Percentiles rank a stretch among this genome's conserved stretches.
Conservation (phyloP, 805 yeast genomes). For the Suhomyces sp. region DNA sequence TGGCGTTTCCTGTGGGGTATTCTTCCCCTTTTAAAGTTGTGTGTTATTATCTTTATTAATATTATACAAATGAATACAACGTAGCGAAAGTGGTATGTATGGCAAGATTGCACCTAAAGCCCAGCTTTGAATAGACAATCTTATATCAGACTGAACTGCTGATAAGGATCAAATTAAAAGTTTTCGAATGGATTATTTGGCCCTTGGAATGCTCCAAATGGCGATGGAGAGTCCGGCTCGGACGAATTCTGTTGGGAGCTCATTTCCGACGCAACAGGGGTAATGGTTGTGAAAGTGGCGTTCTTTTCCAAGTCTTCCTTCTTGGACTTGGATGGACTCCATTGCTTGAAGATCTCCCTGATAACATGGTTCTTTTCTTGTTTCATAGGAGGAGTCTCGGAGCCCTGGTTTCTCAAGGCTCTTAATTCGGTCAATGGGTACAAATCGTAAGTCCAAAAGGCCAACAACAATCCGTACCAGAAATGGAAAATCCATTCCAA, state of each 20-base stretch:
- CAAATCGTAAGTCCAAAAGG: conserved; percentile 28
- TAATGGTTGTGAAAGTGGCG: neutral
- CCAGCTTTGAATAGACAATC: neutral
- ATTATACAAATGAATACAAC: neutral
- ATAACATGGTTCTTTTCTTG: neutral
- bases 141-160: neutral
- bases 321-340: conserved; percentile 4
- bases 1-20: neutral
- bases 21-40: too few species aligned
- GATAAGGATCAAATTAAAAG: neutral
- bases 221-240: conserved; percentile 1
- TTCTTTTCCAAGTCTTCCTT: conserved; percentile 2
- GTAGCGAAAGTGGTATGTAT: neutral
- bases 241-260: neutral
- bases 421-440: conserved; percentile 25
- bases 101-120: neutral
- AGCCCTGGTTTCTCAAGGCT: conserved; percentile 12
- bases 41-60: neutral
- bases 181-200: conserved; percentile 1
- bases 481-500: conserved; percentile 29
- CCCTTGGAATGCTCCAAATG: conserved; percentile 2
- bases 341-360: conserved; percentile 4
- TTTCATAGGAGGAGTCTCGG: conserved; percentile 3
- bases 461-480: conserved; percentile 25
- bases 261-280: conserved; percentile 3